Evolutionary conservation across 257 asterid species (phyloP).

Genomic region (Petunia axillaris): DNA sequence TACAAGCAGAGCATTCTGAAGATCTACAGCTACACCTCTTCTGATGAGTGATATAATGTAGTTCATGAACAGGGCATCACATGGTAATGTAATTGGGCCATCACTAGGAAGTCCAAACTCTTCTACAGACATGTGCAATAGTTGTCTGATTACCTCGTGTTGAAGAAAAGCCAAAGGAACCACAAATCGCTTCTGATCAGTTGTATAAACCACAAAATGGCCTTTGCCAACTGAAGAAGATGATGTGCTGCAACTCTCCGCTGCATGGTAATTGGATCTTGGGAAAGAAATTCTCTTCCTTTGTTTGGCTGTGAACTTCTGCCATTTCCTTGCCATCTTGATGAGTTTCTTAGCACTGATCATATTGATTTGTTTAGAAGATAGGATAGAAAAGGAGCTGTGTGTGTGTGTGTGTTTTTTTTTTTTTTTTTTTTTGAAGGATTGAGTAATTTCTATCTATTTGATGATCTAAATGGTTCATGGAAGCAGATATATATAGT

Average conservation of each 20-base stretch:
- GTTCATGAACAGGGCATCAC: no score
- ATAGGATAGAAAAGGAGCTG: no score
- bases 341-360: not conserved
- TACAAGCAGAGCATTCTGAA: slow-evolving; percentile 30
- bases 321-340: slow-evolving; percentile 18
- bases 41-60: no score
- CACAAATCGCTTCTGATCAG: slow-evolving; percentile 23
- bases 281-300: no score
- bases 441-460: no score
- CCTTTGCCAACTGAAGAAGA: slow-evolving; percentile 27
- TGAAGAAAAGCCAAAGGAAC: slow-evolving; percentile 38
- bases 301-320: not conserved
- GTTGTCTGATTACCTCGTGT: slow-evolving; percentile 33
- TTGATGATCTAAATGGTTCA: not conserved
- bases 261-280: no score
- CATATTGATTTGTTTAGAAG: not conserved
- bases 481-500: not conserved
- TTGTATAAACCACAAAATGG: no score
- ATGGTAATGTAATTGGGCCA: no score
- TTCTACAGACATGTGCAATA: slow-evolving; percentile 40
- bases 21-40: no score
- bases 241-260: no score
- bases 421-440: no score
- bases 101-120: slow-evolving; percentile 13
- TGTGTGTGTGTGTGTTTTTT: no score